Evolutionary conservation across 768 basidiomycete genomes (phyloP).

Genomic region (Scleroderma citrinum): DNA sequence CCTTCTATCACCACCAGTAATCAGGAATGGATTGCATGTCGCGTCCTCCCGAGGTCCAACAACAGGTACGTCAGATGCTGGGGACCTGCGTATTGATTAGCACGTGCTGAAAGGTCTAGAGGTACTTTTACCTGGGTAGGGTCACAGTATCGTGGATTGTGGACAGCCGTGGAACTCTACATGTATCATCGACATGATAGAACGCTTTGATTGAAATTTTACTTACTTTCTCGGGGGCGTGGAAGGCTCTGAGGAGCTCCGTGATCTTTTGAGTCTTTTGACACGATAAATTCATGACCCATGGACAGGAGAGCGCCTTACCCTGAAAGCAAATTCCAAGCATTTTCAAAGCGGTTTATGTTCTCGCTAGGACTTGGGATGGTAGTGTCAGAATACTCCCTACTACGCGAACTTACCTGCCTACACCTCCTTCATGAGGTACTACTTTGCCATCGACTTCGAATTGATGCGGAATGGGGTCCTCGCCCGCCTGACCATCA

Average conservation of each 20-base stretch:
- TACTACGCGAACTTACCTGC: background rate
- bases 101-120: background rate
- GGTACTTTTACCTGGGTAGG: background rate
- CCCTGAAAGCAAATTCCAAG: slow-evolving; percentile 16
- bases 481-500: slow-evolving; percentile 10
- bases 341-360: slow-evolving; percentile 5
- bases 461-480: background rate
- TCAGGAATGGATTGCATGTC: background rate
- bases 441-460: background rate
- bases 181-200: background rate
- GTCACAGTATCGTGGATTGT: background rate
- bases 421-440: background rate
- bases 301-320: slow-evolving; percentile 8
- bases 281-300: background rate
- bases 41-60: slow-evolving; percentile 8
- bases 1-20: slow-evolving; percentile 7
- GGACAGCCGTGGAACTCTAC: background rate
- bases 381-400: background rate
- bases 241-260: slow-evolving; percentile 13
- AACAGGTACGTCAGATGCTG: background rate
- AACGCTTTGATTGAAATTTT: background rate
- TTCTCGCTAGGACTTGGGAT: background rate
- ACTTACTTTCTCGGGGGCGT: slow-evolving; percentile 20
- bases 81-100: background rate
- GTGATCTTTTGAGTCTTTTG: slow-evolving; percentile 20